These are phyloP conservation scores for Tribonema minus DNA, from an alignment of 108 stramenopile species.

Conservation along the genomic window DNA sequence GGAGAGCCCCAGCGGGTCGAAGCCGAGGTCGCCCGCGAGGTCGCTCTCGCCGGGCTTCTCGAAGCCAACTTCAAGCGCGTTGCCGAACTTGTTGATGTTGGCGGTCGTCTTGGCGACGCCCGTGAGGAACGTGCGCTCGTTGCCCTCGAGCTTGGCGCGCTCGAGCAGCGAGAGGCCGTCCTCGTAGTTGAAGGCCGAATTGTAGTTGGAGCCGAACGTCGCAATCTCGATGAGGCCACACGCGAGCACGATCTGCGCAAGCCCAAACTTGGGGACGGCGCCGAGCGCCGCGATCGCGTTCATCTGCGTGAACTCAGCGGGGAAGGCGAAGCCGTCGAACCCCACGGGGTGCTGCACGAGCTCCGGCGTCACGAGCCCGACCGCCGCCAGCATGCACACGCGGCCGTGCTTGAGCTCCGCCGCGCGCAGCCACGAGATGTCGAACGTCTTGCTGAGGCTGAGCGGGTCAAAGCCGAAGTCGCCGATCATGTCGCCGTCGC, in stretches of 20 bases:
- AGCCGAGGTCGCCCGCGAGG: constrained; percentile 46
- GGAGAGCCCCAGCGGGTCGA: constrained; percentile 45
- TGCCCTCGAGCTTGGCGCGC: constrained; percentile 14
- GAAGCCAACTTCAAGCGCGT: background rate
- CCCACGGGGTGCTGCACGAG: constrained; percentile 47
- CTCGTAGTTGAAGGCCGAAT: constrained; percentile 19
- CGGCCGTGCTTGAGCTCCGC: constrained; percentile 92
- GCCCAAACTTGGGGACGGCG: constrained; percentile 46
- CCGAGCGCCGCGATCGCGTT: constrained; percentile 54
- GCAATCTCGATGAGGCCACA: constrained; percentile 43
- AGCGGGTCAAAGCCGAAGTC: constrained; percentile 49
- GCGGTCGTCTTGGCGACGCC: constrained; percentile 43
- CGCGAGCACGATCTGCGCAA: constrained; percentile 52
- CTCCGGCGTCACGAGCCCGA: constrained; percentile 81
- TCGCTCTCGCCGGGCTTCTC: constrained; percentile 20
- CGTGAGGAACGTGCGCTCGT: constrained; percentile 5
- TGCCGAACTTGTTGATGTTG: background rate
- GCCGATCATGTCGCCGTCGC: constrained; percentile 41
- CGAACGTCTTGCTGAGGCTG: constrained; percentile 37
- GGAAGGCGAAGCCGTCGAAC: constrained; percentile 51
- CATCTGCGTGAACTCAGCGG: constrained; percentile 50
- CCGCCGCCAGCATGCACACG: constrained; percentile 83
- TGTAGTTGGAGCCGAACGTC: constrained; percentile 36
- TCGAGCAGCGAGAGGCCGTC: constrained; percentile 37
- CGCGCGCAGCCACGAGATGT: constrained; percentile 57